These are phyloP conservation scores for Dryas octopetala DNA, from an alignment of 306 rosid genomes.

Conservation along the genomic window DNA sequence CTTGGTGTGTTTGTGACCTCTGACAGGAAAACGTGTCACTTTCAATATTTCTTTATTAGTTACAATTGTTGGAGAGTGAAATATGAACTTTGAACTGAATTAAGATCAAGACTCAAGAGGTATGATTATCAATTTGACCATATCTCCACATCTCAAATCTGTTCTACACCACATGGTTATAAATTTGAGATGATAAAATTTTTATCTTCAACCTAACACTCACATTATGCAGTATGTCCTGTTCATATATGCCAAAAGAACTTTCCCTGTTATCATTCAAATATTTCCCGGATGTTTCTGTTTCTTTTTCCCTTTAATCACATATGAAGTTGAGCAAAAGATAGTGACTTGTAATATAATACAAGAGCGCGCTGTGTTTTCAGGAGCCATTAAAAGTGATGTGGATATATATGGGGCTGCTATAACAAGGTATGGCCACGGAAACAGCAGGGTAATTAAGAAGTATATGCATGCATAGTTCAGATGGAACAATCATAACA, in stretches of 20 bases:
- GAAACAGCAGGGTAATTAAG: neutral
- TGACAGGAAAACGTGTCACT: no score
- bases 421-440: slow-evolving; percentile 5
- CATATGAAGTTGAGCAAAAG: neutral
- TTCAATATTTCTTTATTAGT: no score
- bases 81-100: neutral
- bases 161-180: no score
- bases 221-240: neutral
- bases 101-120: neutral
- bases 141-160: neutral
- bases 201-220: neutral
- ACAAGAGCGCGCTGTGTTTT: neutral
- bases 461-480: neutral
- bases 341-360: neutral
- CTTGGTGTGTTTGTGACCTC: neutral
- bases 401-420: neutral
- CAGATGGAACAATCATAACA: neutral
- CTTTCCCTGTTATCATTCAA: neutral
- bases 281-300: neutral
- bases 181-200: no score
- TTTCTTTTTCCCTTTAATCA: neutral
- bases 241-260: neutral
- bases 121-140: neutral
- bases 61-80: no score
- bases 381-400: neutral